phyloP scores from a whole-genome alignment of 2,329 filamentous ascomycete genomes.

The Harringtonia lauricola region DNA sequence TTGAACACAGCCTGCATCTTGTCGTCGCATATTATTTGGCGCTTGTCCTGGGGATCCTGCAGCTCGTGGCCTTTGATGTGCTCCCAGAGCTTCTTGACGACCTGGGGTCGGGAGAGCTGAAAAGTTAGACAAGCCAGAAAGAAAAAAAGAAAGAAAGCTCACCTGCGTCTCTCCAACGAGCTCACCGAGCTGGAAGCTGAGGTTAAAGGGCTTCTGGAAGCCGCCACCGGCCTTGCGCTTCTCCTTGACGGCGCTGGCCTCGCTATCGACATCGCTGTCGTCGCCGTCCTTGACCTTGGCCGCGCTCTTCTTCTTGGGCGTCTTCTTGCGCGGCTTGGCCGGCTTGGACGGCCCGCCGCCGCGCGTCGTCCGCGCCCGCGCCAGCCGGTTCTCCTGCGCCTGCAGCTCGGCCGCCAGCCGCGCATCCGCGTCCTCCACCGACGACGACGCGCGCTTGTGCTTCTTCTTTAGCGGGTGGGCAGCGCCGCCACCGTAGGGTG shows the following conservation, averaged over 20 bases:
- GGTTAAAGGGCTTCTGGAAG: conserved; percentile 78
- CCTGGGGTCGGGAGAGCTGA: conserved; percentile 87
- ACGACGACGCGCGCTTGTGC: conserved; percentile 49
- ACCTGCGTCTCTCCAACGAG: conserved; percentile 61
- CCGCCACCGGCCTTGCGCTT: conserved; percentile 82
- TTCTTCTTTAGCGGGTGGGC: conserved; percentile 45
- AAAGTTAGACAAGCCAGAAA: background rate
- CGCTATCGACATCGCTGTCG: conserved; percentile 64
- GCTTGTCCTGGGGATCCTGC: conserved; percentile 83
- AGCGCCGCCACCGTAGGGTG: conserved; percentile 25
- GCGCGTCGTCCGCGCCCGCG: conserved; percentile 60
- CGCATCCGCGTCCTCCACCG: conserved; percentile 67
- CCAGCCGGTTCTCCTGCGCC: conserved; percentile 73
- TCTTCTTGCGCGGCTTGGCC: conserved; percentile 53
- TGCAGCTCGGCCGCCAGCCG: conserved; percentile 79
- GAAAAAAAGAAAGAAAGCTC: conserved; percentile 16
- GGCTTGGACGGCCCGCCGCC: conserved; percentile 49
- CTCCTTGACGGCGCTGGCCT: conserved; percentile 41
- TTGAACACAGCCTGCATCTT: conserved; percentile 89
- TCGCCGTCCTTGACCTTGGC: conserved; percentile 69
- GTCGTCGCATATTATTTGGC: conserved; percentile 88
- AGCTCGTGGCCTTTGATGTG: conserved; percentile 84
- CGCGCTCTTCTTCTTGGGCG: conserved; percentile 59
- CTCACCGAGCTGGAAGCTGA: conserved; percentile 58
- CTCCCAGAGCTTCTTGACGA: conserved; percentile 92